Evolutionary conservation across 805 yeast species (phyloP).

Genomic region (Nakazawaea wyomingensis): DNA sequence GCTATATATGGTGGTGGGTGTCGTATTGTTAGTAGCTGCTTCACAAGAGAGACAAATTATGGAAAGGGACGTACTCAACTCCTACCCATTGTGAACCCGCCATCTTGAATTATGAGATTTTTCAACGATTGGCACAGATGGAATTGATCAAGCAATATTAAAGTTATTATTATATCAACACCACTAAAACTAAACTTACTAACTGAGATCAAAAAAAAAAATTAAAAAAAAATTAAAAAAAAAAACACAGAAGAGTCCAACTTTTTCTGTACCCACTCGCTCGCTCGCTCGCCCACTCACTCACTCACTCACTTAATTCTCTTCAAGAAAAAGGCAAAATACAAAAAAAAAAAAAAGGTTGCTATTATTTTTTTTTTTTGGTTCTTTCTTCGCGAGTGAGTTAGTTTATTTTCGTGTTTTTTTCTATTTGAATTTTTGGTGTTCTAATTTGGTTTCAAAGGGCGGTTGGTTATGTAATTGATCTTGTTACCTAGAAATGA

Average conservation of each 20-base stretch:
- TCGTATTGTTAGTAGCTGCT: neutral
- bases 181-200: no score
- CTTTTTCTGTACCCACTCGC: no score
- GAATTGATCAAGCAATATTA: no score
- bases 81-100: neutral
- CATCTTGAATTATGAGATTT: neutral
- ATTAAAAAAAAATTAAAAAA: neutral
- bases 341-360: neutral
- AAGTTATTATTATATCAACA: no score
- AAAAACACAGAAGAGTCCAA: no score
- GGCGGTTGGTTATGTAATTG: no score
- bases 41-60: neutral
- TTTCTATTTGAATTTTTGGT: no score
- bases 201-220: neutral
- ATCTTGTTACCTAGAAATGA: no score
- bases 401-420: no score
- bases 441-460: no score
- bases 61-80: neutral
- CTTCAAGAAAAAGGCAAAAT: neutral
- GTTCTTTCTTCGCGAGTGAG: neutral
- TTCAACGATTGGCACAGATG: neutral
- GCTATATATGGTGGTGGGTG: neutral
- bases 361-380: neutral
- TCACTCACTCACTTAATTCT: neutral
- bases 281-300: neutral